These are phyloP conservation scores for Colletotrichum liriopes DNA, from an alignment of 2,329 filamentous ascomycete genomes.

Conservation along the genomic window DNA sequence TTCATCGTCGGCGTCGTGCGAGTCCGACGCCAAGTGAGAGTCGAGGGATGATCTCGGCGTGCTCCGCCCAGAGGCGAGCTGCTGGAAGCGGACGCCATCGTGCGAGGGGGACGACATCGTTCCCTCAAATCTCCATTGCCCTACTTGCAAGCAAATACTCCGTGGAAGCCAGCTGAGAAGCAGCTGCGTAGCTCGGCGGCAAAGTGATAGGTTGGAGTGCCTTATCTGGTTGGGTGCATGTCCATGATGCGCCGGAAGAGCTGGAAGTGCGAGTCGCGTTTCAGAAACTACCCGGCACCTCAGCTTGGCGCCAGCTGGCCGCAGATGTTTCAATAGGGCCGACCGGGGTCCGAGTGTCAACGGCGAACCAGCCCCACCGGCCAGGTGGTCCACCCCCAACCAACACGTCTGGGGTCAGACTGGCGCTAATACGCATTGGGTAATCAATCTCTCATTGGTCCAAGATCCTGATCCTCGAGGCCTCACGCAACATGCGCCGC, in stretches of 20 bases:
- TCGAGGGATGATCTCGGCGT: slow-evolving; percentile 2
- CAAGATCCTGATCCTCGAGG: not conserved
- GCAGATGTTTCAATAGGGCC: not conserved
- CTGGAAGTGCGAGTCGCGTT: not conserved
- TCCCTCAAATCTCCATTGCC: not conserved
- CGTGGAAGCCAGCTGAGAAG: not conserved
- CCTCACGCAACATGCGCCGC: not conserved
- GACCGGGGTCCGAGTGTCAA: not conserved
- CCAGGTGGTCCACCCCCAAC: not conserved
- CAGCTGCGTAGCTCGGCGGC: not conserved
- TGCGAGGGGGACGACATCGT: slow-evolving; percentile 10
- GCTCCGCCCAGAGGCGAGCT: not conserved
- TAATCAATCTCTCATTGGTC: slow-evolving; percentile 11
- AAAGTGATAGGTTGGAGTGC: not conserved
- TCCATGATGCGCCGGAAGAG: not conserved
- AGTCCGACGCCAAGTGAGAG: not conserved
- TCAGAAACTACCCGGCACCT: not conserved
- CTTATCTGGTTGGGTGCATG: not conserved
- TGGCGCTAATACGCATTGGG: not conserved
- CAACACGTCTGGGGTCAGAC: not conserved
- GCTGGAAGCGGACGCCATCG: slow-evolving; percentile 13
- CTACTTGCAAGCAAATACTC: not conserved
- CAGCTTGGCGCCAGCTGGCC: not conserved
- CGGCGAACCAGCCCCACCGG: not conserved
- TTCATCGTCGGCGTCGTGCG: slow-evolving; percentile 12